Evolutionary conservation across 345 rosid species (phyloP), one percentile per base, ranked within the genome.

Genomic region (Raphanus raphanistrum): DNA sequence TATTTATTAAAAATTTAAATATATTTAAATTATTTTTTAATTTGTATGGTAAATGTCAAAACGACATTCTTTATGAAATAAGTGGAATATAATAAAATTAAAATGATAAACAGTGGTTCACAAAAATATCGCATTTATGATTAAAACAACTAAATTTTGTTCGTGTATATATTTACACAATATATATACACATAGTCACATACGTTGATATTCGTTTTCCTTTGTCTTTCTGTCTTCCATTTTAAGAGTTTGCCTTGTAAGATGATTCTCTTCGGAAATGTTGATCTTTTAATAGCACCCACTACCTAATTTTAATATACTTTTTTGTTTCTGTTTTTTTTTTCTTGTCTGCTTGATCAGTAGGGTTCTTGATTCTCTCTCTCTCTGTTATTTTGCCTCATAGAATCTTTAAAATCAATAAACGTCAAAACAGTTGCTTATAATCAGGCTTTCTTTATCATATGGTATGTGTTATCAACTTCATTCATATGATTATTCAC

Each of bases 331-430:
- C 29, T 21, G 5, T 32, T 63, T 0, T 12, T n/a, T 13, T 7
- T 31, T 64, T 0, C 4, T n/a, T 13, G 4, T 59, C 33, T 60
- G 21, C 21, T 12, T 32, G 45, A 52, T 12, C 64, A 11, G 35
- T 35, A 26, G 26, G 75, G 64, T 50, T 76, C 45, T 70, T 25
- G 33, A 35, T 76, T 63, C 65, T 62, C 43, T 63, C 65, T 62
- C 43, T 61, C 54, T 62, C 41, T 60, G 36, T 27, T 68, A 4
- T 58, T 28, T 59, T 61, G 70, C 21, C 70, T 76, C 50, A 35
- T 11, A 28, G 32, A 54, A 63, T 70, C 57, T 62, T 62, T 5
- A 27, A 45, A 64, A 29, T 35, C 26, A 48, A 55, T 61, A 59
- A 60, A 70, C 54, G 55, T 50, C 21, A 63, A 70, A 5, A 63